Evolutionary conservation across 352 stramenopile genomes (phyloP), one percentile per base, ranked within the genome.

Genomic region (Pythium rhizo-oryzae): DNA sequence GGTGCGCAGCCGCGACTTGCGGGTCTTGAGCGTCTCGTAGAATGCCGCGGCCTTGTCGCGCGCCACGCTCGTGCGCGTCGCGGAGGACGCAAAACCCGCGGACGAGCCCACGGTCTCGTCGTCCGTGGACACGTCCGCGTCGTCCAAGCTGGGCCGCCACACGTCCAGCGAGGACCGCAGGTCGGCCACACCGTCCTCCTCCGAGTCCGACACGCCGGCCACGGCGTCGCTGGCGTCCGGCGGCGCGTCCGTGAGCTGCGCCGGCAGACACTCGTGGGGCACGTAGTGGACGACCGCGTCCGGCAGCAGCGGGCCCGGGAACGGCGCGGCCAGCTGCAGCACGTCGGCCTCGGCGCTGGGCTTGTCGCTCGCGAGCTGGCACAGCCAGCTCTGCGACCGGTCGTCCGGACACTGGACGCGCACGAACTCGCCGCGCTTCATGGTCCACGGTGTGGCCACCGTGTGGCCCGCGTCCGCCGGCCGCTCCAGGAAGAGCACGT

Each of bases 251-350:
- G 25, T 54, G 13, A 71, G 33, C 35, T 69, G 49, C 16, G 49
- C 8, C 2, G 69, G 69, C 33, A 75, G 44, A 49, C 63, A 71
- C 24, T 70, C 69, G 13, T 24, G 41, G 0, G 69, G 69, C 28
- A 75, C 69, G 25, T 49, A 75, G 50, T 75, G 62, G 60, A 75
- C 58, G 19, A 71, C 23, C 7, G 57, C 62, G 43, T 75, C 69
- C 30, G 62, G 62, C n/a, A 75, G 21, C 19, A 69, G 49, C 5
- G 63, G 39, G 3, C 69, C 69, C 8, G 58, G 51, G 43, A 76
- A 76, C n/a, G 69, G 69, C 21, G 44, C 16, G 37, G 53, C 52
- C 25, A 76, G 46, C 19, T 62, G 58, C 19, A 76, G 55, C 25
- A 70, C 62, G 25, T 76, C 69, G 28, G 52, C 50, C 8, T 75